Percentiles rank a stretch among this genome's conserved stretches.
phyloP scores from a whole-genome alignment of 148 eudicot genomes.

The Dysphania ambrosioides region DNA sequence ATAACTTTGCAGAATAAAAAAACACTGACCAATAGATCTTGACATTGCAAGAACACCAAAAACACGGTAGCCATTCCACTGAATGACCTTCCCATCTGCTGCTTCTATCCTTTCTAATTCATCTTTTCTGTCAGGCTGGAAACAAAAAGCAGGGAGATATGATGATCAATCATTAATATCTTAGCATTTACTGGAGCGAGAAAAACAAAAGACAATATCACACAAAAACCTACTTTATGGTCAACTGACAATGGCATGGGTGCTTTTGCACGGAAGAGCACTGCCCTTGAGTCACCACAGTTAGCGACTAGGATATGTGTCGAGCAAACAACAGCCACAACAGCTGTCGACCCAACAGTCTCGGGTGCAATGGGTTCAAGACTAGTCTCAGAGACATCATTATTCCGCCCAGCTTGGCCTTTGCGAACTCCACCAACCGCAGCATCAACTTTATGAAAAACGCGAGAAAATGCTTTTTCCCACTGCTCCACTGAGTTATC shows the following conservation, averaged over 20 bases:
- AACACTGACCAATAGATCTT: constrained; percentile 55
- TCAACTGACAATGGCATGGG: constrained; percentile 53
- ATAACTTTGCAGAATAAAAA: neutral
- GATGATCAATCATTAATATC: constrained; percentile 29
- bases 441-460: constrained; percentile 47
- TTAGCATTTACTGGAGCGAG: constrained; percentile 15
- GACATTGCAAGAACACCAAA: constrained; percentile 67
- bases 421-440: constrained; percentile 38
- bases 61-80: constrained; percentile 61
- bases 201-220: neutral
- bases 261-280: constrained; percentile 51
- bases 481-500: constrained; percentile 32
- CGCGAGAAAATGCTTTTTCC: constrained; percentile 37
- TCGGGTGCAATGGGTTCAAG: constrained; percentile 44
- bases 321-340: constrained; percentile 46
- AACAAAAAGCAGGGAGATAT: neutral
- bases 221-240: constrained; percentile 42
- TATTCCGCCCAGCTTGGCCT: constrained; percentile 16
- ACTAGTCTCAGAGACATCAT: constrained; percentile 19
- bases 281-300: constrained; percentile 64
- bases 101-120: constrained; percentile 59
- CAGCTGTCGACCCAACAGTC: constrained; percentile 59
- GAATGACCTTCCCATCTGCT: constrained; percentile 52
- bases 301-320: constrained; percentile 48
- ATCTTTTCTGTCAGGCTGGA: constrained; percentile 57